Conservation (phyloP, 768 basidiomycete genomes). For the Galerina sulciceps region DNA sequence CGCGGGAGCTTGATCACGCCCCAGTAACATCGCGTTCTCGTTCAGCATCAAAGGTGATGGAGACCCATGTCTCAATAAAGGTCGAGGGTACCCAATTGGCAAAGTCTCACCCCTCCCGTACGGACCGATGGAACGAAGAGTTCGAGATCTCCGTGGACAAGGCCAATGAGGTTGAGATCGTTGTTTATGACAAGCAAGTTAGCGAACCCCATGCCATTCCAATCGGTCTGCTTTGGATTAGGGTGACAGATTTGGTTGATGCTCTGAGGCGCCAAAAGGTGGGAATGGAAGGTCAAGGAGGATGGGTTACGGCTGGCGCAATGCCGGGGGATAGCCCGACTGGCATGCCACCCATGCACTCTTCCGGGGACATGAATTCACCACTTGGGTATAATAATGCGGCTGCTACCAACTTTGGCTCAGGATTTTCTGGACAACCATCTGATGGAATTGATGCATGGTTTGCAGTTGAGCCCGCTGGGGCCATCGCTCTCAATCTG, state of each 20-base stretch:
- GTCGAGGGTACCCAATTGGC: conserved; percentile 95
- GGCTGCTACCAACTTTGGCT: conserved; percentile 34
- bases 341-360: conserved; percentile 26
- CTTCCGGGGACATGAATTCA: conserved; percentile 48
- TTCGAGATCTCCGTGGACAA: conserved; percentile 97
- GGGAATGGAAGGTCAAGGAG: conserved; percentile 84
- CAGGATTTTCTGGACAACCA: conserved; percentile 38
- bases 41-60: conserved; percentile 78
- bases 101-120: conserved; percentile 89
- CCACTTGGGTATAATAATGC: conserved; percentile 54
- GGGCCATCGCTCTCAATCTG: conserved; percentile 82
- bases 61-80: conserved; percentile 93
- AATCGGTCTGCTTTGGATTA: conserved; percentile 94
- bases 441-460: conserved; percentile 92
- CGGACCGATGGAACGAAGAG: conserved; percentile 97
- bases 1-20: conserved; percentile 94
- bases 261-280: conserved; percentile 92
- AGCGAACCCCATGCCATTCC: conserved; percentile 83
- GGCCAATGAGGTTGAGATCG: conserved; percentile 97
- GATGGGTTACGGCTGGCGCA: conserved; percentile 95
- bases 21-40: conserved; percentile 68
- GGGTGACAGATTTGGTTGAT: conserved; percentile 92
- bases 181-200: conserved; percentile 90
- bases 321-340: conserved; percentile 68
- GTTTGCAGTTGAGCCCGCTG: conserved; percentile 98